Conservation (phyloP, 192 early-diverging fungal genomes). For the Gigaspora rosea region DNA sequence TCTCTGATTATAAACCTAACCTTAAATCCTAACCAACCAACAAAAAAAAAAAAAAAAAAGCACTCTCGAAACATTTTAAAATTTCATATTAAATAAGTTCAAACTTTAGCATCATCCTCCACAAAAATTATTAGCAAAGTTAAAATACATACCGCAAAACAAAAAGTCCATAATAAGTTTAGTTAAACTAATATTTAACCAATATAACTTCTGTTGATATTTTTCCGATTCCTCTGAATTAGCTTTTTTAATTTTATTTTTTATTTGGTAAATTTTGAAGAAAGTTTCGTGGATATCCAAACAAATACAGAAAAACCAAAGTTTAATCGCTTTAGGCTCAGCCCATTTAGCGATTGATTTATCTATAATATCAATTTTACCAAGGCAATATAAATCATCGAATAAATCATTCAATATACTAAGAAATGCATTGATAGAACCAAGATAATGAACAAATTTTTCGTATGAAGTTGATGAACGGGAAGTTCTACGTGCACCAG, state of each 20-base stretch:
- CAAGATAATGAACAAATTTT: slow-evolving; percentile 28
- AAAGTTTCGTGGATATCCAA: slow-evolving; percentile 65
- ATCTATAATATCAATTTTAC: slow-evolving; percentile 67
- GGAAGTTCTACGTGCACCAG: neutral
- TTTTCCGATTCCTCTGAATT: slow-evolving; percentile 36
- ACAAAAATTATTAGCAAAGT: neutral
- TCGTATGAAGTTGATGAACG: neutral
- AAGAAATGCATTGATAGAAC: slow-evolving; percentile 46
- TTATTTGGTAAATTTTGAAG: slow-evolving; percentile 37
- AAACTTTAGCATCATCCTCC: neutral
- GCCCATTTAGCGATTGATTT: slow-evolving; percentile 50
- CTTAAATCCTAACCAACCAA: no score
- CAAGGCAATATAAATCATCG: slow-evolving; percentile 75
- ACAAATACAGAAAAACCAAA: slow-evolving; percentile 72
- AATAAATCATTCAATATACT: slow-evolving; percentile 68
- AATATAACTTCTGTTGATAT: slow-evolving; percentile 51
- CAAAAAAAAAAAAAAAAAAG: no score
- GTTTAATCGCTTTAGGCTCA: slow-evolving; percentile 62
- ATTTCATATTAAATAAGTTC: neutral
- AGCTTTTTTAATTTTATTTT: slow-evolving; percentile 22
- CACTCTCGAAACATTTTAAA: neutral
- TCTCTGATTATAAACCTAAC: no score
- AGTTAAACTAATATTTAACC: slow-evolving; percentile 57
- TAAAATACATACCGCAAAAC: slow-evolving; percentile 65
- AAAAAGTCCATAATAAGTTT: slow-evolving; percentile 72